A percentile compares a stretch with the other conserved stretches of the same genome.
These are phyloP conservation scores for Hymenoscyphus occultus DNA, from an alignment of 2,329 filamentous ascomycete species.

Conservation along the genomic window DNA sequence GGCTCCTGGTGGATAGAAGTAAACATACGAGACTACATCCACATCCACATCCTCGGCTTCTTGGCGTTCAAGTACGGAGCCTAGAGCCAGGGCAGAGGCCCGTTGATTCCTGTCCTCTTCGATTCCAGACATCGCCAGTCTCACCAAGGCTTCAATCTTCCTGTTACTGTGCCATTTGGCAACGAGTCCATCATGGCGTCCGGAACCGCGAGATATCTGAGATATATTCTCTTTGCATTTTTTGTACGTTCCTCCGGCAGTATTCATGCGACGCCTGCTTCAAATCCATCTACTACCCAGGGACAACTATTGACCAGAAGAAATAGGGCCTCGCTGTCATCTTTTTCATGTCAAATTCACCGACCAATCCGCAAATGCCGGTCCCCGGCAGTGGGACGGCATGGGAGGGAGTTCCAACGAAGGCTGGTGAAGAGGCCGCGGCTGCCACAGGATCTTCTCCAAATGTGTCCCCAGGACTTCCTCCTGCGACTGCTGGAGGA, in stretches of 20 bases:
- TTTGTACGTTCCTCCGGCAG: conserved; percentile 58
- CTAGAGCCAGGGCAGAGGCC: background rate
- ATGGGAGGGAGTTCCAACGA: conserved; percentile 22
- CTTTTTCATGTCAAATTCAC: conserved; percentile 75
- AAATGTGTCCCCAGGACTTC: conserved; percentile 35
- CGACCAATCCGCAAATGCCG: conserved; percentile 39
- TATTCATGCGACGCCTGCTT: background rate
- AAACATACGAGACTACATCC: background rate
- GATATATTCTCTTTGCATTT: conserved; percentile 76
- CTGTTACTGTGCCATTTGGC: background rate
- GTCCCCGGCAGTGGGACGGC: conserved; percentile 30
- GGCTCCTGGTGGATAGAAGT: background rate
- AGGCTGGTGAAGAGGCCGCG: conserved; percentile 30
- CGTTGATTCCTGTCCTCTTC: background rate
- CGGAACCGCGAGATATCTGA: conserved; percentile 61
- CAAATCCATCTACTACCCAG: no score
- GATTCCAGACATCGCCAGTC: background rate
- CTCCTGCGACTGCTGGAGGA: conserved; percentile 53
- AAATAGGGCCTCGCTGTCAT: conserved; percentile 64
- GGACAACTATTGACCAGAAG: background rate
- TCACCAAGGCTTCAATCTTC: background rate
- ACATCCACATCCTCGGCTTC: background rate
- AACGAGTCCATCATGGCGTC: conserved; percentile 32
- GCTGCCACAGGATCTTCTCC: conserved; percentile 24
- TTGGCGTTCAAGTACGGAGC: background rate